Evolutionary conservation across 441 rosid species (phyloP), one percentile per base, ranked within the genome.

Genomic region (Brassica balearica): DNA sequence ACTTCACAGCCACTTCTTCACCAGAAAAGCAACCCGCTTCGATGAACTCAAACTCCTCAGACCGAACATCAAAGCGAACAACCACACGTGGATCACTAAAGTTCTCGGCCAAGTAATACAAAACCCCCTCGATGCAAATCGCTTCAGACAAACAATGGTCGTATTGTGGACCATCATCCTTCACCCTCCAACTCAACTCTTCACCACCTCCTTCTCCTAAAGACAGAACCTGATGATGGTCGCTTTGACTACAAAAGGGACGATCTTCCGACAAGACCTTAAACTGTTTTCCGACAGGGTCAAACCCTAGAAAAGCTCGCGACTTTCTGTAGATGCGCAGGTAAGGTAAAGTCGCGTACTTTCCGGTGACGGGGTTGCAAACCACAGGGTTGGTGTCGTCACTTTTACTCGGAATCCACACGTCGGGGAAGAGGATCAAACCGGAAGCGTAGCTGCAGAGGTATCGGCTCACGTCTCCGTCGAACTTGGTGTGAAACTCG

Each of bases 131-230:
- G 9, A 51, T 51, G 1, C 7, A 5, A n/a, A 51, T 51, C 58
- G 19, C 58, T 51, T 51, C 58, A 5, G 58, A 51, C 58, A 51
- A 2, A 51, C 58, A 51, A 51, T 14, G 58, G 8, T 0, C 8
- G 58, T 51, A 51, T 14, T 14, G 19, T 5, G 19, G 58, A 51
- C 58, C 19, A 14, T 14, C 17, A 14, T 14, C 17, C 58, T 34
- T 34, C 41, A 51, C 20, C 58, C 58, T 51, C 58, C 58, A 51
- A 51, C 58, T 51, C 58, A 51, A 51, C 19, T 51, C 58, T 51
- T 6, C 58, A 48, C 7, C 34, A 25, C 27, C 6, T 46, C 51
- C 51, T 43, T 34, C 43, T 29, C 12, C 51, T 51, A 51, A 51
- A 51, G 19, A n/a, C 58, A 51, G 58, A 51, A 51, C 58, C 58